Base-by-base conservation (phyloP, 1,284 basidiomycete species). In the Rhodotorula sp. region DNA sequence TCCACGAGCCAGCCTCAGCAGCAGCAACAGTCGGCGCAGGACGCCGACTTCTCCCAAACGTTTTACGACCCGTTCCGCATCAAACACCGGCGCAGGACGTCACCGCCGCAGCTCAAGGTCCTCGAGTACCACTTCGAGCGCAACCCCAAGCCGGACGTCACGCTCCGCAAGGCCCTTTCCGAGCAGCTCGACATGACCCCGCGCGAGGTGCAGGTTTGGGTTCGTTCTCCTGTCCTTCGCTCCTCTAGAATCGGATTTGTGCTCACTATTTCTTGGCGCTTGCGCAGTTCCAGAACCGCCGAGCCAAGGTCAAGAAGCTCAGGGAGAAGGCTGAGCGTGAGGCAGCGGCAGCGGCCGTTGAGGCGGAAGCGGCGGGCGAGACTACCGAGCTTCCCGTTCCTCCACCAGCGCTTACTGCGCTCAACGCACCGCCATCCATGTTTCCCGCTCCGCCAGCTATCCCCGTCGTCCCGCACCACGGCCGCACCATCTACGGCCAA, bases 101-200 rank as follows among this genome's bases (percentile, higher is more conserved):
- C 79, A 25, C 74, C 76, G 12, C 62, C 68, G 5, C 80, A 81
- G 66, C 74, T 81, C 50, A 74, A 76, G 60, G 87, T 93, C 67
- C 87, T 97, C 75, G 94, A 97, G 82, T 85, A 86, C 71, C 87
- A 92, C 78, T 97, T 95, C 82, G 87, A 87, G 77, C 85, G 86
- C 75, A 91, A 94, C 82, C 91, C 91, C 58, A 96, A 97, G 81
- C 94, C 94, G 27, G 93, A 94, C 81, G 90, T 90, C 64, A 84
- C 86, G 25, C 83, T 91, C 58, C 87, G 94, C 76, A 91, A 91
- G 80, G 85, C 87, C 75, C 87, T 97, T 61, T 90, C 93, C 0
- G 83, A 85, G 15, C 86, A 92, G 82, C 87, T 97, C 61, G 89
- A 89, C 74, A 97, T 97, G 93, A 92, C 91, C 32, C 88, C 92